Conservation (phyloP, 257 asterid species). For the Petrea volubilis region DNA sequence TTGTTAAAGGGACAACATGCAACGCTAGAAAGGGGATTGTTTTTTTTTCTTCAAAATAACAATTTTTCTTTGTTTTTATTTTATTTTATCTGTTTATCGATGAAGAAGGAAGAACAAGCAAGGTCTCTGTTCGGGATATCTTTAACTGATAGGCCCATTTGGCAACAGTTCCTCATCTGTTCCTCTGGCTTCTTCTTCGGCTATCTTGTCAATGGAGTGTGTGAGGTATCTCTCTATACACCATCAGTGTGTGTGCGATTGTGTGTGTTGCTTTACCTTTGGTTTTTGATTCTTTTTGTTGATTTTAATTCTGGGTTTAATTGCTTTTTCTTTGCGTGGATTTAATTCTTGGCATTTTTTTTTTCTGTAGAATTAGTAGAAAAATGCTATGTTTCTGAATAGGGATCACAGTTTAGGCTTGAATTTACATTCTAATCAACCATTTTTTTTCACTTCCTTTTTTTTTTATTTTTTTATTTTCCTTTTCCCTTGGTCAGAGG, state of each 20-base stretch:
- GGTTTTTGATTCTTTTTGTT: not conserved
- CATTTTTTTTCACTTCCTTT: not conserved
- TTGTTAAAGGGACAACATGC: constrained; percentile 11
- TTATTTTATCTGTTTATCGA: constrained; percentile 19
- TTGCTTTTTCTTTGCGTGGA: constrained; percentile 2
- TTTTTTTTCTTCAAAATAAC: not conserved
- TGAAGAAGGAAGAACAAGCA: constrained; percentile 82
- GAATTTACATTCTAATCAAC: not conserved
- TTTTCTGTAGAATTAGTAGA: not conserved
- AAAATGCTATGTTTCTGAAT: not conserved
- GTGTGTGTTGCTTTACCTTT: not conserved
- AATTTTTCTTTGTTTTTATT: not conserved
- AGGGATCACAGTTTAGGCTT: not conserved
- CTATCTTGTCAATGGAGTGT: constrained; percentile 86
- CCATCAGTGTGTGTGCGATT: not conserved
- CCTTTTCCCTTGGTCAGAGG: not conserved
- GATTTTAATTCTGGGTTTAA: not conserved
- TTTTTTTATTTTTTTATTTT: no score
- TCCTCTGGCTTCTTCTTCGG: constrained; percentile 94
- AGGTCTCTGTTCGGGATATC: constrained; percentile 85
- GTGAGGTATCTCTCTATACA: constrained; percentile 57
- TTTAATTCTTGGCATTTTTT: constrained; percentile 7
- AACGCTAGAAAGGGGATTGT: not conserved
- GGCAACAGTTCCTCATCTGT: constrained; percentile 88
- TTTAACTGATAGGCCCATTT: constrained; percentile 61